phyloP scores from a whole-genome alignment of 352 stramenopile species.

The Pythium dissimile region DNA sequence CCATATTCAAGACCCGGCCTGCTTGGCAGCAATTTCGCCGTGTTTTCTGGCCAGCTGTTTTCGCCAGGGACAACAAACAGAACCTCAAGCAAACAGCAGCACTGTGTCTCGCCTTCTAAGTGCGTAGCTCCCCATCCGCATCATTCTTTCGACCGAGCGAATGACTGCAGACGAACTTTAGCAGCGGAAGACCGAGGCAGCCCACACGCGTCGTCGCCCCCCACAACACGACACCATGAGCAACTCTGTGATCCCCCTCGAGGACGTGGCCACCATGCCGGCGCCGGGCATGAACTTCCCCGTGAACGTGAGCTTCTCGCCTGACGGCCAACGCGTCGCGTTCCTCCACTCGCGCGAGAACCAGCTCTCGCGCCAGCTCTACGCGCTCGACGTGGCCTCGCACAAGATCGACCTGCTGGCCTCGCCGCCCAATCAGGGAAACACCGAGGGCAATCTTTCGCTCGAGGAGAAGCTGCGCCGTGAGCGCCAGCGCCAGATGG shows the following conservation, averaged over 20 bases:
- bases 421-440: slow-evolving; percentile 64
- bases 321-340: slow-evolving; percentile 75
- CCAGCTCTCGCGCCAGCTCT: slow-evolving; percentile 82
- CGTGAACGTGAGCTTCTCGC: slow-evolving; percentile 81
- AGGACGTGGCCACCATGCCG: slow-evolving; percentile 88
- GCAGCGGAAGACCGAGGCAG: slow-evolving; percentile 3
- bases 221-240: slow-evolving; percentile 9
- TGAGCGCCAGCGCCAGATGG: slow-evolving; percentile 89
- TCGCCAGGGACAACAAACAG: background rate
- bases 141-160: background rate
- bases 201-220: background rate
- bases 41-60: slow-evolving; percentile 5
- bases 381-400: slow-evolving; percentile 67
- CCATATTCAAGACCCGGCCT: background rate
- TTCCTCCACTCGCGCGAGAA: slow-evolving; percentile 85
- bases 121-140: slow-evolving; percentile 10
- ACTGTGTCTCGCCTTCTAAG: slow-evolving; percentile 3
- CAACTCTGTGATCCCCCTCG: slow-evolving; percentile 58
- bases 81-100: slow-evolving; percentile 13
- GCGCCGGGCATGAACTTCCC: slow-evolving; percentile 78
- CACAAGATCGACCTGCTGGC: slow-evolving; percentile 58
- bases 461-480: slow-evolving; percentile 90
- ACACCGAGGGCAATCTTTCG: slow-evolving; percentile 84
- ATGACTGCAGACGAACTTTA: slow-evolving; percentile 3
- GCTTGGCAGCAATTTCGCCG: slow-evolving; percentile 4